phyloP scores from a whole-genome alignment of 2,329 filamentous ascomycete species.

The Cordyceps farinosa region DNA sequence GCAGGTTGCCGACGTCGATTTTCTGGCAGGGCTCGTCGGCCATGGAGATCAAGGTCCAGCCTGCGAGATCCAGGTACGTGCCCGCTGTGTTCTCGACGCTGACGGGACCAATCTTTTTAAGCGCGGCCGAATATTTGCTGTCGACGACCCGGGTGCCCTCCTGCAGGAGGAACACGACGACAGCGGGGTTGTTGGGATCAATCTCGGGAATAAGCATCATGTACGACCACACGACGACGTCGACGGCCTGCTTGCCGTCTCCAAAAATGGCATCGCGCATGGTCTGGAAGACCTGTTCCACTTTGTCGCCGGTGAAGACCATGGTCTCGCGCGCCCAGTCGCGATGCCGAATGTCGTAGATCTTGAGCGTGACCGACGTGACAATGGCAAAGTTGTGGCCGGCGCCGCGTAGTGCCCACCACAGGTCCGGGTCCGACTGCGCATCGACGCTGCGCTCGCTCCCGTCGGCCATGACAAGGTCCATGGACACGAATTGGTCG shows the following conservation, averaged over 20 bases:
- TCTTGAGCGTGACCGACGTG: slow-evolving; percentile 44
- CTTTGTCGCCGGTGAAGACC: slow-evolving; percentile 45
- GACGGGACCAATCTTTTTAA: slow-evolving; percentile 40
- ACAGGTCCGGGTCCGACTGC: slow-evolving; percentile 51
- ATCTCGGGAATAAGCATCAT: slow-evolving; percentile 39
- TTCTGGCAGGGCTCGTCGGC: slow-evolving; percentile 40
- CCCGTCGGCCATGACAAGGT: slow-evolving; percentile 50
- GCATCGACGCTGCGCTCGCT: slow-evolving; percentile 35
- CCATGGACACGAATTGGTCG: slow-evolving; percentile 51
- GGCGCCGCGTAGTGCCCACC: slow-evolving; percentile 55
- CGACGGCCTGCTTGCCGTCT: slow-evolving; percentile 40
- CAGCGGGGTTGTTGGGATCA: slow-evolving; percentile 41
- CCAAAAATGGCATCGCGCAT: slow-evolving; percentile 44
- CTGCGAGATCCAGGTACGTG: slow-evolving; percentile 43
- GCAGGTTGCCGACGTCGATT: slow-evolving; percentile 35
- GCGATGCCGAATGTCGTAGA: slow-evolving; percentile 42
- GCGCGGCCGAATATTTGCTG: slow-evolving; percentile 38
- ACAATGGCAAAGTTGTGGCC: slow-evolving; percentile 60
- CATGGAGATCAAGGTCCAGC: slow-evolving; percentile 39
- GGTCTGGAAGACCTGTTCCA: slow-evolving; percentile 44
- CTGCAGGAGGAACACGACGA: slow-evolving; percentile 41
- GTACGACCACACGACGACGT: slow-evolving; percentile 49
- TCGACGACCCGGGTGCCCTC: slow-evolving; percentile 40
- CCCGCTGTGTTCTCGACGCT: slow-evolving; percentile 31
- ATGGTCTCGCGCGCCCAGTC: slow-evolving; percentile 44